These are phyloP conservation scores for Nannochloris sp. DNA, from an alignment of 139 green algal genomes.

Conservation along the genomic window DNA sequence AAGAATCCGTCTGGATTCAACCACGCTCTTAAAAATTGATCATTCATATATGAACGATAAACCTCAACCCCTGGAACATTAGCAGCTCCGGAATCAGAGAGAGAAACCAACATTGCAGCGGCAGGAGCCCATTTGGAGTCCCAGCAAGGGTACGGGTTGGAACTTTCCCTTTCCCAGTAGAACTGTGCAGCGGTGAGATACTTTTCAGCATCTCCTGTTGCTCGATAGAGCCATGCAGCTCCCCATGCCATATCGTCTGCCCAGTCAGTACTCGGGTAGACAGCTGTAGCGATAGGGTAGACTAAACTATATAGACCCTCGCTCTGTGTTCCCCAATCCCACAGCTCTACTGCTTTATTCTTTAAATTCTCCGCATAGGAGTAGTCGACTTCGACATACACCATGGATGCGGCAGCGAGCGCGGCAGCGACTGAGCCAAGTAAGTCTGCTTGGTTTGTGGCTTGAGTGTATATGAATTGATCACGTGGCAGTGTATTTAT, in stretches of 20 bases:
- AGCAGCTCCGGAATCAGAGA: background rate
- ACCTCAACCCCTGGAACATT: conserved; percentile 3
- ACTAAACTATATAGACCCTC: conserved; percentile 1
- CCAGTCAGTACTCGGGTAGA: conserved; percentile 26
- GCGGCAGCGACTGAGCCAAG: background rate
- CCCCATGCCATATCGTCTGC: conserved; percentile 36
- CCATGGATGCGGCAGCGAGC: background rate
- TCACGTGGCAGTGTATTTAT: background rate
- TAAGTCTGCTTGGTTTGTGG: background rate
- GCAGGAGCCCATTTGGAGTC: conserved; percentile 11
- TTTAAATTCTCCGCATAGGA: conserved; percentile 4
- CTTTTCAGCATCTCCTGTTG: conserved; percentile 17
- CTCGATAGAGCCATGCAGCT: conserved; percentile 37
- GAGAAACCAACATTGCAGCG: conserved; percentile 7
- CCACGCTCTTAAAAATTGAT: conserved; percentile 10
- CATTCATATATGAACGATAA: conserved; percentile 15
- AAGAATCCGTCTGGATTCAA: conserved; percentile 1
- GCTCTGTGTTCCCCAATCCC: background rate
- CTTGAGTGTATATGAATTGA: background rate
- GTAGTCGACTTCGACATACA: background rate
- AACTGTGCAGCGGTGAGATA: conserved; percentile 13
- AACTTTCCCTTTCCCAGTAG: background rate
- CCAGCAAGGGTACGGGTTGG: conserved; percentile 8
- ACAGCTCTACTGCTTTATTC: background rate
- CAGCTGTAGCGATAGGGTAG: background rate